A percentile compares a stretch with the other conserved stretches of the same genome.
Evolutionary conservation across 2,329 filamentous ascomycete species (phyloP).

Genomic region (Talaromyces sp.): DNA sequence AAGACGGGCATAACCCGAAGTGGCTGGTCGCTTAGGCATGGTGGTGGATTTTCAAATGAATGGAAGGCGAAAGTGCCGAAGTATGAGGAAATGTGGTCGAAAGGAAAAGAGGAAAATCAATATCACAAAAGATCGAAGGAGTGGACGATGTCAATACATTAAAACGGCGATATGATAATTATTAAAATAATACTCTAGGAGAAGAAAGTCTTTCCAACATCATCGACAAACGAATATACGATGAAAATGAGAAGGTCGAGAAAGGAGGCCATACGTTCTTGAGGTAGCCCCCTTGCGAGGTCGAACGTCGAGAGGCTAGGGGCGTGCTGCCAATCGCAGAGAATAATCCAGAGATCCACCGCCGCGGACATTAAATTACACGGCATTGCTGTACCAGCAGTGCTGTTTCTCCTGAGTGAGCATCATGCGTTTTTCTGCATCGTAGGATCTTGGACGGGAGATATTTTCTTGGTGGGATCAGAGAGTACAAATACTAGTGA

Average conservation of each 20-base stretch:
- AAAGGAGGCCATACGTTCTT: background rate
- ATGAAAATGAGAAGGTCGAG: background rate
- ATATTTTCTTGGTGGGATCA: no score
- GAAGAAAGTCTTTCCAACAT: background rate
- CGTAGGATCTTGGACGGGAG: no score
- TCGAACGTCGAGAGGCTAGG: background rate
- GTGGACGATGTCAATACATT: background rate
- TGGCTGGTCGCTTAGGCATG: slow-evolving; percentile 67
- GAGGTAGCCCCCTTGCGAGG: slow-evolving; percentile 2
- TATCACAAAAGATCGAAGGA: background rate
- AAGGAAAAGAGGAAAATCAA: background rate
- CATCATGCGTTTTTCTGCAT: no score
- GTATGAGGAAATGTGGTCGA: slow-evolving; percentile 10
- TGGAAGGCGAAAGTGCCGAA: background rate
- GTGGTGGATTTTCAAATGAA: slow-evolving; percentile 19
- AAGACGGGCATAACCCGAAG: slow-evolving; percentile 78
- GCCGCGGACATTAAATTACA: slow-evolving; percentile 4
- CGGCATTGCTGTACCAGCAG: background rate
- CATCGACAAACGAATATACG: background rate
- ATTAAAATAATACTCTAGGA: background rate
- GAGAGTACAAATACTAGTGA: no score
- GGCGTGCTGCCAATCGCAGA: background rate
- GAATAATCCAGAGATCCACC: background rate
- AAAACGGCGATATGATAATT: background rate
- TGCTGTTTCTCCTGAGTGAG: background rate